Base-by-base conservation (phyloP, 1,284 basidiomycete genomes). In the Sutorius eximius region DNA sequence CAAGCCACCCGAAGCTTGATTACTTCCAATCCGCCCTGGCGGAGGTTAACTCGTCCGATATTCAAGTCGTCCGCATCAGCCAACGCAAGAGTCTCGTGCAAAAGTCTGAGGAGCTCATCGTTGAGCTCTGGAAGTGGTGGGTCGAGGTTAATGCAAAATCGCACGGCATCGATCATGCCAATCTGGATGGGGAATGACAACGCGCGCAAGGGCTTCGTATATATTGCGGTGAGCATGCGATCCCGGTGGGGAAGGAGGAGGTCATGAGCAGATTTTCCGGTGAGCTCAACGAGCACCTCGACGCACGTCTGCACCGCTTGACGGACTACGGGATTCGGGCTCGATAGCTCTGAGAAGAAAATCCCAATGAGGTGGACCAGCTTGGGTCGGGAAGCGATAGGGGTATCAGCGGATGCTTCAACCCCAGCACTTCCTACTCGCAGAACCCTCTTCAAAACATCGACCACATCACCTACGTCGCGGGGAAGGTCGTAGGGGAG, bases 141-240 rank as follows among this genome's bases (percentile, higher is more conserved):
- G 40, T 89, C 83, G 34, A 91, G 77, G 61, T 84, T 88, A 56
- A 96, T 82, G 68, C 93, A 92, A 71, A 95, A 99, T 18, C 95
- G 91, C 58, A 99, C 87, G 12, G 95, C 95, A 68, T 99, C 97
- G 55, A 99, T 95, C 82, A 98, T 95, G 32, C 95, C 97, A 54
- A 99, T 98, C 72, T 99, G 97, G 71, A 96, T 93, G 15, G 91
- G 83, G 69, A 98, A 96, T 2, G 95, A 95, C 18, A 99, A 81
- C 0, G 97, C 97, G 52, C 97, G 83, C n/a, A 99, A 80, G 18
- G 97, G 97, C 70, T 99, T 99, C 27, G 91, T 92, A 75, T 93
- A 99, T 64, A 99, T 96, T 1, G 90, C 88, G 18, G 85, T 83
- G 47, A 98, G 79, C 69, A 98, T 86, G 15, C 95, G 87, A 56